Percentiles rank a stretch among this genome's conserved stretches.
These are phyloP conservation scores for Pseudogymnoascus sp. DNA, from an alignment of 2,329 filamentous ascomycete genomes.

Conservation along the genomic window DNA sequence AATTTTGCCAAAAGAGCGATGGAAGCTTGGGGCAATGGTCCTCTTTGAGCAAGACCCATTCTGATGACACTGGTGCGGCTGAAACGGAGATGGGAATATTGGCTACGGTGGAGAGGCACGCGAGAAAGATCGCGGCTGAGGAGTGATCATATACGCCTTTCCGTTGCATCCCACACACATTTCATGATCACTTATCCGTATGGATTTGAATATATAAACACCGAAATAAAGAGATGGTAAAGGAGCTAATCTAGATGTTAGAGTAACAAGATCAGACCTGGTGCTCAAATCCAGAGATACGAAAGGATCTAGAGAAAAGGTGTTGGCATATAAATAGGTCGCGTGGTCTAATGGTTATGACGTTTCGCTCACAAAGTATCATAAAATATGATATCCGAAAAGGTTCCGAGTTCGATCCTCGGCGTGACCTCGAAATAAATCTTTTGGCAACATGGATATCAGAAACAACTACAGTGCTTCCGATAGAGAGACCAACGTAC, in stretches of 20 bases:
- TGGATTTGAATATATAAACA: background rate
- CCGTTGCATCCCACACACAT: background rate
- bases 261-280: background rate
- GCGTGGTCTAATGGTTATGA: conserved; percentile 1
- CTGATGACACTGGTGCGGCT: background rate
- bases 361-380: conserved; percentile 6
- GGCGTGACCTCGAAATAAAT: background rate
- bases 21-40: background rate
- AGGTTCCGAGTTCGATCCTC: conserved; percentile 6
- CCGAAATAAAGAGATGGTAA: background rate
- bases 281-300: background rate
- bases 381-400: background rate
- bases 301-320: background rate
- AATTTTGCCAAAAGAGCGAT: background rate
- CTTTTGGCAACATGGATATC: background rate
- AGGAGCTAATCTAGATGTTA: background rate
- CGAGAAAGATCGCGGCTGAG: background rate
- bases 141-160: background rate
- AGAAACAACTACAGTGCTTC: too few relatives aligned
- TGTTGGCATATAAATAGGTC: background rate
- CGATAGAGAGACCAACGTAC: background rate
- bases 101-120: background rate
- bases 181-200: background rate
- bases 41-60: background rate
- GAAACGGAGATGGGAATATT: conserved; percentile 2